Evolutionary conservation across 805 yeast genomes (phyloP).

Genomic region (Sungouiella thailandica): DNA sequence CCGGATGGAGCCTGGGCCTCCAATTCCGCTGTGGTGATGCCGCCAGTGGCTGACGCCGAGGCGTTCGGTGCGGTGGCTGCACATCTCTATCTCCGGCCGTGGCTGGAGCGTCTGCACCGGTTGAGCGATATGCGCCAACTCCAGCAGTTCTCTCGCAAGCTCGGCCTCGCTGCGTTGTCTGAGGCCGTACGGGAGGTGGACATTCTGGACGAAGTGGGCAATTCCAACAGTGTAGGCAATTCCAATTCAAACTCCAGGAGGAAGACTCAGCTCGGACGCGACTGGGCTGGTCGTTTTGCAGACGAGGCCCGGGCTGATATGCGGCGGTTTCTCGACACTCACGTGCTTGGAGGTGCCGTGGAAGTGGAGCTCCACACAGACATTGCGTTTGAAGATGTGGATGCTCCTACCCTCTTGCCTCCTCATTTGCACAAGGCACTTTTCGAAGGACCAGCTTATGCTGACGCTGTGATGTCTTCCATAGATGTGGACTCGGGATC

Average conservation of each 20-base stretch:
- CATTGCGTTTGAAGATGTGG: constrained; percentile 28
- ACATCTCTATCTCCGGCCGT: constrained; percentile 27
- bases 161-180: constrained; percentile 32
- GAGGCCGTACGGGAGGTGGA: constrained; percentile 28
- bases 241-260: too few species aligned
- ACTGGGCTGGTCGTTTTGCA: constrained; percentile 21
- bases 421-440: constrained; percentile 18
- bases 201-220: too few species aligned
- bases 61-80: constrained; percentile 23
- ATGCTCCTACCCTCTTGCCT: constrained; percentile 14
- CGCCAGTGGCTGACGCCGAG: constrained; percentile 11
- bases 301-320: constrained; percentile 33
- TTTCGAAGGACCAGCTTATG: constrained; percentile 19
- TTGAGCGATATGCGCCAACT: constrained; percentile 30
- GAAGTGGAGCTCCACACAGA: constrained; percentile 18
- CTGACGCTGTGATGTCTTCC: constrained; percentile 47
- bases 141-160: constrained; percentile 24
- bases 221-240: too few species aligned
- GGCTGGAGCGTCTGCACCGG: too few species aligned
- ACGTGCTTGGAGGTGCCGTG: constrained; percentile 18
- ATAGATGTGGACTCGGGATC: constrained; percentile 22
- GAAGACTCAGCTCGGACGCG: constrained; percentile 19
- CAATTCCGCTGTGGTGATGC: constrained; percentile 15
- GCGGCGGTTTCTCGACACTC: constrained; percentile 20
- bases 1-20: constrained; percentile 19